phyloP scores from a whole-genome alignment of 2,329 filamentous ascomycete genomes.

The Magnaporthales sp. region DNA sequence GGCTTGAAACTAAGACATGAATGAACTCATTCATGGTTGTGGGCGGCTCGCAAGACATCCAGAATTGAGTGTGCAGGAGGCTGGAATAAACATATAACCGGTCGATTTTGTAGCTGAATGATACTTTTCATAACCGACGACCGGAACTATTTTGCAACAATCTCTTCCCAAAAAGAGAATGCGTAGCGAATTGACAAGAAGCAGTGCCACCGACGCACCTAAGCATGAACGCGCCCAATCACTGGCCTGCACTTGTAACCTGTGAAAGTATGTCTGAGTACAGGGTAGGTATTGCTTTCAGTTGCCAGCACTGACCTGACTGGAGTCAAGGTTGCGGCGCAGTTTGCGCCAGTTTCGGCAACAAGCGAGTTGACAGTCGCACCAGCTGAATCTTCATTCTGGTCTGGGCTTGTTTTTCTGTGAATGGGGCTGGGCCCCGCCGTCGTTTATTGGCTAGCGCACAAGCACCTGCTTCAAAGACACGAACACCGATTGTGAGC shows the following conservation, averaged over 20 bases:
- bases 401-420: too few relatives aligned
- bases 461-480: background rate
- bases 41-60: background rate
- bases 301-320: background rate
- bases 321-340: background rate
- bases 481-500: background rate
- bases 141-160: background rate
- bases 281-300: background rate
- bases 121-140: background rate
- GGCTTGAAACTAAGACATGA: too few relatives aligned
- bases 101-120: background rate
- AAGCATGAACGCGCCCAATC: background rate
- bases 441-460: background rate
- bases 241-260: background rate
- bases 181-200: too few relatives aligned
- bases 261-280: too few relatives aligned
- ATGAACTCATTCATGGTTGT: too few relatives aligned
- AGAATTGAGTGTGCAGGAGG: background rate
- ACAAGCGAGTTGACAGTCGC: too few relatives aligned
- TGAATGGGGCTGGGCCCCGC: background rate
- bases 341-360: background rate
- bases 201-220: too few relatives aligned
- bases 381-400: background rate
- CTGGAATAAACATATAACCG: background rate
- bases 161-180: too few relatives aligned